Evolutionary conservation across 371 early-diverging fungal species (phyloP).

Genomic region (Smittium mucronatum): DNA sequence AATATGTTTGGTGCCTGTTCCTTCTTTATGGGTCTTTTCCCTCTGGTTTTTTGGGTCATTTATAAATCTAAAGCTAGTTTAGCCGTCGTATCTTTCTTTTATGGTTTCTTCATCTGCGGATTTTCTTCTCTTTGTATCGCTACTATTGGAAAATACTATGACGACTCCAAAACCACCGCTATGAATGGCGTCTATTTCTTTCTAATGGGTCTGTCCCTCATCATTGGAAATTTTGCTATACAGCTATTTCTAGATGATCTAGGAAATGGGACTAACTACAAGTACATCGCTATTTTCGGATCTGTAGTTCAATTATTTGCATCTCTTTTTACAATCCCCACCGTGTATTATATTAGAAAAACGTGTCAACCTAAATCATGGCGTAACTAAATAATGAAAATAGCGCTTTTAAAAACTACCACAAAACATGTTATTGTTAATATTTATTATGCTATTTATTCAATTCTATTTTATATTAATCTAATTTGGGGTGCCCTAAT

Average conservation of each 20-base stretch:
- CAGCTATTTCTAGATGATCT: neutral
- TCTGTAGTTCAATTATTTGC: neutral
- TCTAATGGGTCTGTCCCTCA: neutral
- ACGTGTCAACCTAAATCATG: neutral
- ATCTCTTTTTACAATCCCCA: neutral
- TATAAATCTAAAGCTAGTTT: slow-evolving; percentile 19
- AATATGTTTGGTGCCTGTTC: slow-evolving; percentile 36
- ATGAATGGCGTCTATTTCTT: slow-evolving; percentile 10
- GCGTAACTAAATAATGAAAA: too few relatives aligned
- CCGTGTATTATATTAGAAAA: neutral
- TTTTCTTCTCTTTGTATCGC: slow-evolving; percentile 7
- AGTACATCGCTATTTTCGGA: neutral
- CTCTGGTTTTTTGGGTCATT: slow-evolving; percentile 37
- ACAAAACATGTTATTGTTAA: too few relatives aligned
- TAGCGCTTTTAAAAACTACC: too few relatives aligned
- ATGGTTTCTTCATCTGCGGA: slow-evolving; percentile 27
- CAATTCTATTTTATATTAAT: too few relatives aligned
- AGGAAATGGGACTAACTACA: slow-evolving; percentile 1
- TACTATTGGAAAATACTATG: slow-evolving; percentile 9
- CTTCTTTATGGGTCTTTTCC: slow-evolving; percentile 27
- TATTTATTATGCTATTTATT: too few relatives aligned
- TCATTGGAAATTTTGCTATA: slow-evolving; percentile 9
- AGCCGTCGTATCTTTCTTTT: slow-evolving; percentile 22
- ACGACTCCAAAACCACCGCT: neutral
- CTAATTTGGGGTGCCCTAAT: too few relatives aligned